Evolutionary conservation across 352 stramenopile genomes (phyloP), one percentile per base, ranked within the genome.

Genomic region (Pythium inflatum): DNA sequence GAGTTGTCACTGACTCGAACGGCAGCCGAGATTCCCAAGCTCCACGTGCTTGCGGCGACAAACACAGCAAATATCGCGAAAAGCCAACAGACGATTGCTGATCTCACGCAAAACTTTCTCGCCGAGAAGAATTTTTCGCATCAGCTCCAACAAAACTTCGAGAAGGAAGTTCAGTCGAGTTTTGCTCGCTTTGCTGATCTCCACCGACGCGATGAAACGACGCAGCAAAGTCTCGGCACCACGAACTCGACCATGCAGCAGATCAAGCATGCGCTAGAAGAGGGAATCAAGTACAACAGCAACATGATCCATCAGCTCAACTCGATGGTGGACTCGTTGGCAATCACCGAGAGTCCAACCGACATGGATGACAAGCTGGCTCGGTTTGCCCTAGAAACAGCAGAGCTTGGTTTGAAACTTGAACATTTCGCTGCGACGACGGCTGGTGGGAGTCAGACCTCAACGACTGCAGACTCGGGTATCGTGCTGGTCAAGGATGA

Each of bases 221-320:
- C 75, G 0, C 61, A 83, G 20, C 69, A 82, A n/a, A 66, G 64
- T 0, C 75, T 90, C 12, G 51, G 63, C 1, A 46, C 63, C 5
- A 74, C 80, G n/a, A 64, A 68, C 0, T 30, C 18, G 5, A 74
- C 64, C 3, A 76, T 77, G 20, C 66, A 71, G 16, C 46, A 75
- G 16, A 68, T 76, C 7, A 79, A 78, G 49, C 58, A 69, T 18
- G 43, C 77, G 20, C 55, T 90, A 14, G 74, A 91, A 36, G 63
- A 82, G 14, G 57, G 59, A 1, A 77, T 91, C 24, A 66, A 62
- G 25, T 71, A 88, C 60, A 85, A 91, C 64, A 58, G 72, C 60
- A 90, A 89, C 56, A 69, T 87, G 48, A 76, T 91, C 54, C 80
- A 91, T 56, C 81, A 90, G 55, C 81, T 91, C 66, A 84, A 86